A percentile compares a stretch with the other conserved stretches of the same genome.
These are phyloP conservation scores for Epichloe uncinata DNA, from an alignment of 2,329 filamentous ascomycete genomes.

Conservation along the genomic window DNA sequence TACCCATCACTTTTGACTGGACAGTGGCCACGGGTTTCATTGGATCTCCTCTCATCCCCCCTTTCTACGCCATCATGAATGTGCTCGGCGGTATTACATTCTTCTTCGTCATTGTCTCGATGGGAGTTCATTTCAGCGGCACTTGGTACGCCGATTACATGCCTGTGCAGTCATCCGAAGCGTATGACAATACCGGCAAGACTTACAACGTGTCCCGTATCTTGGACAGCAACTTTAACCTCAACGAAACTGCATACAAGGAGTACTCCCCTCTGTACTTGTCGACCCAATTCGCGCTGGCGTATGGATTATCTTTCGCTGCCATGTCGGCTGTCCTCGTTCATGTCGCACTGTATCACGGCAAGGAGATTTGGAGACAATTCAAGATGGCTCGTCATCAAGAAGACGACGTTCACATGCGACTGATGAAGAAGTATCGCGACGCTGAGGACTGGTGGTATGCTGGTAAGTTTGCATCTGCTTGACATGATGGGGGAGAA, in stretches of 20 bases:
- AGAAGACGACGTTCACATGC: slow-evolving; percentile 47
- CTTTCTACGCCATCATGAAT: slow-evolving; percentile 42
- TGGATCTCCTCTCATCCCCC: slow-evolving; percentile 36
- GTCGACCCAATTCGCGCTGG: slow-evolving; percentile 45
- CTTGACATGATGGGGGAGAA: not conserved
- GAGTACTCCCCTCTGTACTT: slow-evolving; percentile 54
- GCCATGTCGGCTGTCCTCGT: slow-evolving; percentile 48
- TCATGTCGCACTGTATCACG: slow-evolving; percentile 42
- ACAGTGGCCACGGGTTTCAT: slow-evolving; percentile 34
- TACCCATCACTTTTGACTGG: slow-evolving; percentile 48
- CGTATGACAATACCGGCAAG: slow-evolving; percentile 50
- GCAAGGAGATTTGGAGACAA: slow-evolving; percentile 39
- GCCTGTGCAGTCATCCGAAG: slow-evolving; percentile 45
- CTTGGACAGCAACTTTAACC: slow-evolving; percentile 38
- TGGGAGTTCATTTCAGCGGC: slow-evolving; percentile 44
- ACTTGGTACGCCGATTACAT: slow-evolving; percentile 46
- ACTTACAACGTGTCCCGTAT: slow-evolving; percentile 49
- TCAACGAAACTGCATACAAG: slow-evolving; percentile 47
- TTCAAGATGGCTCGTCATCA: slow-evolving; percentile 41
- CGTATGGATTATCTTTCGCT: slow-evolving; percentile 54
- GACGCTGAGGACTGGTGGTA: slow-evolving; percentile 50
- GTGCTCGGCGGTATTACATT: slow-evolving; percentile 37
- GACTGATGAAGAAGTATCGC: slow-evolving; percentile 46
- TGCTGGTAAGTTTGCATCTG: slow-evolving; percentile 27
- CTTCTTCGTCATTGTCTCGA: slow-evolving; percentile 44